These are phyloP conservation scores for Exophiala xenobiotica DNA, from an alignment of 2,329 filamentous ascomycete species.

Conservation along the genomic window DNA sequence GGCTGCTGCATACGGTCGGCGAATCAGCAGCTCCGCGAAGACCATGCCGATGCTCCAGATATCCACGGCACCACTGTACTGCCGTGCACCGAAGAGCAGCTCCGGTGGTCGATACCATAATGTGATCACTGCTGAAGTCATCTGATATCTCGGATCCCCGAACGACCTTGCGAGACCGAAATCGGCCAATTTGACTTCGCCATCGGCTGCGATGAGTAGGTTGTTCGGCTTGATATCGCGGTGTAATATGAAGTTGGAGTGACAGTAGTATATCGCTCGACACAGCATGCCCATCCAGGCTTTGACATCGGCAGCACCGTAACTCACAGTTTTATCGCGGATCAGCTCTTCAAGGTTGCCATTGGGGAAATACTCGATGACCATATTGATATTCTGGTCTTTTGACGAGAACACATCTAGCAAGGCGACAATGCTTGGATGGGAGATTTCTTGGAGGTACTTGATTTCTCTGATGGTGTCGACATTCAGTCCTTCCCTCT, in stretches of 20 bases:
- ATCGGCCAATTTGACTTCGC: conserved; percentile 93
- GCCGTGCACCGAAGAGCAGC: conserved; percentile 82
- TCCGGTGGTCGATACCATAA: conserved; percentile 96
- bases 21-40: conserved; percentile 84
- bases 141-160: conserved; percentile 79
- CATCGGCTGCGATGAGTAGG: conserved; percentile 86
- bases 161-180: conserved; percentile 91
- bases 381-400: conserved; percentile 92
- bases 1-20: conserved; percentile 79
- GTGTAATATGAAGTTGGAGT: conserved; percentile 89
- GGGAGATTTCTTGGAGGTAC: conserved; percentile 87
- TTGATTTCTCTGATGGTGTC: conserved; percentile 96
- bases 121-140: conserved; percentile 95
- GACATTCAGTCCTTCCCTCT: conserved; percentile 86
- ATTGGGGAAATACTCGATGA: conserved; percentile 89
- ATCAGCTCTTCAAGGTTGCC: conserved; percentile 95
- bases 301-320: conserved; percentile 88
- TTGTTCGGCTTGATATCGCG: conserved; percentile 99
- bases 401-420: conserved; percentile 93
- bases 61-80: conserved; percentile 89
- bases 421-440: conserved; percentile 93
- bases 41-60: conserved; percentile 92
- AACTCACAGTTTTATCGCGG: conserved; percentile 78
- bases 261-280: conserved; percentile 92
- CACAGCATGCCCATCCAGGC: conserved; percentile 98